Evolutionary conservation across 176 grass and related monocot species (phyloP), one percentile per base, ranked within the genome.

Genomic region (Musa troglodytarum): DNA sequence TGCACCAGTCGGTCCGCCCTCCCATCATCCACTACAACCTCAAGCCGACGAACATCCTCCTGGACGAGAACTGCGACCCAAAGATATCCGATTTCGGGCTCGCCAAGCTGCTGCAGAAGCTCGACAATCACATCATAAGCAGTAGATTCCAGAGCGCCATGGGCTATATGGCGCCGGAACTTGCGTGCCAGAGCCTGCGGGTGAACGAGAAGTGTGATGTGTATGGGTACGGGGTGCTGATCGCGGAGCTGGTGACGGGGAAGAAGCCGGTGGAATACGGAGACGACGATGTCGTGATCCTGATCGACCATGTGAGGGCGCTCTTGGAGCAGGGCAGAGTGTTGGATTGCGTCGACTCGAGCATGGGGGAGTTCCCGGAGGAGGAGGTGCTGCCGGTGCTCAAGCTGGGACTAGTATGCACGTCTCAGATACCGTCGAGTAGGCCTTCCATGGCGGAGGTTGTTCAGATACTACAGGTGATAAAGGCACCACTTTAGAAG

Each of bases 191-290:
- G 82, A 99, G 95, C 85, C 84, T 99, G 24, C 72, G 88, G 0
- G 85, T 92, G 49, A 99, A 91, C 80, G 95, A 99, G 84, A 99
- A 91, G 89, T 99, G 95, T 68, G 95, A 99, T 79, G 83, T 99
- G 63, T 94, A 99, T 77, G 95, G 95, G 22, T 89, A 91, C 69
- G 95, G 95, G 9, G 88, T 99, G 58, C 79, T 93, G 63, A 82
- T 92, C 74, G 82, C 94, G 24, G 95, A 99, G 89, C 68, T 99
- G 21, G 88, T 99, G 61, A 99, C 90, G 0, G 90, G 90, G 19
- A 81, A 81, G 34, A 73, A 62, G 17, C 90, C 90, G 0, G 90
- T 99, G 54, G 84, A 92, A 73, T 99, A 99, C 79, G 73, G 86
- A 10, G 90, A 99, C 2, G 90, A 99, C 79, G 95, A 99, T 76